phyloP scores from a whole-genome alignment of 352 stramenopile species.

The Stramenopiles sp. region DNA sequence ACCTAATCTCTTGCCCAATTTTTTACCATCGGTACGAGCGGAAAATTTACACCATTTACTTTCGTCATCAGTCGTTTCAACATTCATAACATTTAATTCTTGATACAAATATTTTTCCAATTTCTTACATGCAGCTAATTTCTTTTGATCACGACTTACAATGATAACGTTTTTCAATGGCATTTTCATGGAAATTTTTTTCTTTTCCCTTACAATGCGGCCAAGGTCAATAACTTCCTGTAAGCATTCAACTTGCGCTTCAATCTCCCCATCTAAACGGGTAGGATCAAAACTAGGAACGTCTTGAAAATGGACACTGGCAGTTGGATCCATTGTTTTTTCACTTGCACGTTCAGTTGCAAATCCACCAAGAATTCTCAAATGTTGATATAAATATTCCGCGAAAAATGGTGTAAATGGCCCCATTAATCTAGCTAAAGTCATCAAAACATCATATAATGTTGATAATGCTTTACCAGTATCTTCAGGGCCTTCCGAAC shows the following conservation, averaged over 20 bases:
- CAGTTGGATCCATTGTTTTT: slow-evolving; percentile 26
- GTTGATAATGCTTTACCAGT: slow-evolving; percentile 50
- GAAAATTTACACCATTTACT: slow-evolving; percentile 73
- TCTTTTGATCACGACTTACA: slow-evolving; percentile 58
- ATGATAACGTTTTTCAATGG: slow-evolving; percentile 88
- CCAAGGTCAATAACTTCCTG: slow-evolving; percentile 89
- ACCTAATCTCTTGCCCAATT: slow-evolving; percentile 3
- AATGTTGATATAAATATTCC: slow-evolving; percentile 97
- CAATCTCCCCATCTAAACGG: slow-evolving; percentile 72
- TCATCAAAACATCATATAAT: slow-evolving; percentile 94
- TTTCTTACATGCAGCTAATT: slow-evolving; percentile 42
- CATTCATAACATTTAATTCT: slow-evolving; percentile 78
- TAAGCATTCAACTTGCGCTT: slow-evolving; percentile 78
- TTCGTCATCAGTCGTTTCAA: slow-evolving; percentile 65
- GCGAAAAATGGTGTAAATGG: slow-evolving; percentile 99
- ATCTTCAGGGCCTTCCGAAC: slow-evolving; percentile 58
- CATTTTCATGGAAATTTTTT: slow-evolving; percentile 88
- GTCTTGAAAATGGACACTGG: slow-evolving; percentile 83
- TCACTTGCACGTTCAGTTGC: slow-evolving; percentile 18
- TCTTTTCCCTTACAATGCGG: slow-evolving; percentile 80
- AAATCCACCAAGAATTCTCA: slow-evolving; percentile 82
- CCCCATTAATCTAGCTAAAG: slow-evolving; percentile 76
- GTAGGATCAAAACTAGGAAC: slow-evolving; percentile 73
- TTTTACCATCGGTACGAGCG: slow-evolving; percentile 75
- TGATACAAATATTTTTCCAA: slow-evolving; percentile 81